phyloP scores from a whole-genome alignment of 169 alveolate species.

The Plasmodium fragile region DNA sequence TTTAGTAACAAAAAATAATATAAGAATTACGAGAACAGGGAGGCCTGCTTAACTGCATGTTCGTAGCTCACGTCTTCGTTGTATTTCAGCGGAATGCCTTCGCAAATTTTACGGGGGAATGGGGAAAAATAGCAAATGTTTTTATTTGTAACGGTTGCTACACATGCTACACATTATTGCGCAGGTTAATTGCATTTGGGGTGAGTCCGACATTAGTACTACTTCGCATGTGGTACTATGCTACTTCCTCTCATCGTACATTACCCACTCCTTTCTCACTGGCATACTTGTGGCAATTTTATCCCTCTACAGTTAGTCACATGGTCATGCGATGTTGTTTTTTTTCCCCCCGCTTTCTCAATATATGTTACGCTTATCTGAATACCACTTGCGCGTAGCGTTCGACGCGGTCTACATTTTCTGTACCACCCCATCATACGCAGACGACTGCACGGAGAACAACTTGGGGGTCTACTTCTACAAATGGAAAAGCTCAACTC shows the following conservation, averaged over 20 bases:
- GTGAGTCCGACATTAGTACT: neutral
- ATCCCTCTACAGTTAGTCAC: neutral
- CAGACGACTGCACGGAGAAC: neutral
- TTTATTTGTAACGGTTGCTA: neutral
- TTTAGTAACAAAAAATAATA: neutral
- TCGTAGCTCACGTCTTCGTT: constrained; percentile 63
- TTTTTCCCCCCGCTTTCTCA: neutral
- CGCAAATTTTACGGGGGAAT: neutral
- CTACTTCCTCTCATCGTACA: neutral
- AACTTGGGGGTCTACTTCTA: neutral
- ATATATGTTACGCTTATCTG: neutral
- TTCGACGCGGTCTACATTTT: neutral
- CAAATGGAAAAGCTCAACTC: neutral
- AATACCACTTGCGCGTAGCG: neutral
- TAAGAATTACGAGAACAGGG: constrained; percentile 50
- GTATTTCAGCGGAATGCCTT: constrained; percentile 66
- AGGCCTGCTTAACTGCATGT: constrained; percentile 72
- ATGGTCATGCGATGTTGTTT: neutral
- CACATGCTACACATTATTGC: neutral
- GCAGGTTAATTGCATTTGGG: neutral
- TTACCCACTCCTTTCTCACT: neutral
- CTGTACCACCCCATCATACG: neutral
- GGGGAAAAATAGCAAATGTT: neutral
- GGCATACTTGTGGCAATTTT: neutral
- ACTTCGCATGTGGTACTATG: neutral